Evolutionary conservation across 768 basidiomycete genomes (phyloP), one percentile per base, ranked within the genome.

Genomic region (Lyophyllum atratum): DNA sequence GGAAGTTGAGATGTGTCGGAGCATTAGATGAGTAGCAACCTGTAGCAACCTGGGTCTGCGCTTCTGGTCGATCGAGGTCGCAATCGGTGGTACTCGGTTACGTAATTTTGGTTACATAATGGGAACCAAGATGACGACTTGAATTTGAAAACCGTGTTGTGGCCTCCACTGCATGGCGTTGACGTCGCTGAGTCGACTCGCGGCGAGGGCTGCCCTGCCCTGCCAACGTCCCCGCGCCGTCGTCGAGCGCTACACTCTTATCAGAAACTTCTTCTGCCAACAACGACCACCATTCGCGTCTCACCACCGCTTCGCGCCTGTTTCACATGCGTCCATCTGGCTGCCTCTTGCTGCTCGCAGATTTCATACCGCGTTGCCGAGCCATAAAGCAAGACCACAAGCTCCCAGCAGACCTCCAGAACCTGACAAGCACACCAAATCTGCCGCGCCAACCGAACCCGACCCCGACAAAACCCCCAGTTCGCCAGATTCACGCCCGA

Each of bases 191-290:
- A 17, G 15, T 22, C 26, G 25, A n/a, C 25, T 29, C 26, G 59
- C 54, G 29, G 55, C 55, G 17, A 22, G 59, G 26, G 58, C 59
- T 37, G 49, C 54, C 12, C 52, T 62, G 37, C 47, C 52, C 19
- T 43, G 33, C 45, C 47, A 52, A 1, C 39, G 52, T 15, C 44
- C 55, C 12, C 44, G 58, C 19, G 63, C 76, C 6, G 68, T 69
- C 19, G 52, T 84, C 50, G 85, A 86, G 67, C 83, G 87, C 49
- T 89, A 89, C 69, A 76, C 65, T 39, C 68, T 76, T 49, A 87
- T 89, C 53, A 74, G 85, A 44, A 73, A 68, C 51, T 88, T 87
- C 70, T 88, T 89, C 59, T 73, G 64, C 44, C 69, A 70, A 50
- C 74, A 76, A 66, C 14, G 34, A 37, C 52, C 5, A 21, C 47